Conservation (phyloP, 2,329 filamentous ascomycete species). For the Podosphaera xanthii region DNA sequence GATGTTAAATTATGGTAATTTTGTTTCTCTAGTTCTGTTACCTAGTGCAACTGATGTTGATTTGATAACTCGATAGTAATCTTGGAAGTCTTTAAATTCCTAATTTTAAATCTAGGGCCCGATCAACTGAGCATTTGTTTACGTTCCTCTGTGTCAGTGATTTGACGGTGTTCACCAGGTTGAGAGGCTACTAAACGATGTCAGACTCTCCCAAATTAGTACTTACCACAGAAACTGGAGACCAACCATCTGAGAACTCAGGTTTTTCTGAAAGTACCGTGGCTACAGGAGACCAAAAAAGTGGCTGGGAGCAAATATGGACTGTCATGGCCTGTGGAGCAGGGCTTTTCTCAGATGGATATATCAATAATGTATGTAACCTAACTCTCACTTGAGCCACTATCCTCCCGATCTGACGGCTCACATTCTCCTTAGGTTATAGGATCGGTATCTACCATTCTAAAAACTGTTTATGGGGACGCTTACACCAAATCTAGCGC, state of each 20-base stretch:
- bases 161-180: background rate
- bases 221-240: background rate
- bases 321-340: conserved; percentile 71
- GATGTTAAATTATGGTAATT: background rate
- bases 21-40: background rate
- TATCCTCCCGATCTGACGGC: background rate
- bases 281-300: conserved; percentile 1
- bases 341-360: conserved; percentile 77
- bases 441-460: conserved; percentile 62
- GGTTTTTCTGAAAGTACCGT: background rate
- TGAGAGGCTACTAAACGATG: background rate
- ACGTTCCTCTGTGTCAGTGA: background rate
- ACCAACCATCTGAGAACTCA: background rate
- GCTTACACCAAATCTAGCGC: conserved; percentile 47
- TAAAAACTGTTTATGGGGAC: conserved; percentile 42
- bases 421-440: conserved; percentile 36
- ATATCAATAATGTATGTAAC: conserved; percentile 56
- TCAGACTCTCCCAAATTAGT: background rate
- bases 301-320: conserved; percentile 15
- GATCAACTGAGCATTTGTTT: background rate
- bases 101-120: background rate
- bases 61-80: background rate
- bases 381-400: background rate
- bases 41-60: background rate
- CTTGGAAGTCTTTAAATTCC: background rate